Evolutionary conservation across 2,329 filamentous ascomycete species (phyloP), one percentile per base, ranked within the genome.

Genomic region (Chalaropsis ovoidea): DNA sequence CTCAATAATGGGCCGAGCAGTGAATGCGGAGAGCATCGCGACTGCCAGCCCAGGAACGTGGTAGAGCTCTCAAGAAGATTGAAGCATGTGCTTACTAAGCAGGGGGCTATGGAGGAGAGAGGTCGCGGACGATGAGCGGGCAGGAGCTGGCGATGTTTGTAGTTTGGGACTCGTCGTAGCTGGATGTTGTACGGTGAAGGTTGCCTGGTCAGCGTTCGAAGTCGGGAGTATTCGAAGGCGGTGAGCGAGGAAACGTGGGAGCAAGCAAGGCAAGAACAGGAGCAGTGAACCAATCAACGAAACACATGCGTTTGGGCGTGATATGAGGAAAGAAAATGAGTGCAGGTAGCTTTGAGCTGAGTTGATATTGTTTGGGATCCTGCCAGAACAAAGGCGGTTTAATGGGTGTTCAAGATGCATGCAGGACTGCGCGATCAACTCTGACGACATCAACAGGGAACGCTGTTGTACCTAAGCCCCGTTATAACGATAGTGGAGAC

Each of bases 11-110:
- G 92, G 89, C 73, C 90, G 89, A 79, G 94, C 92, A 71, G 89
- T 95, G 78, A 99, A 99, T 74, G 94, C 94, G 77, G 93, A 95
- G 77, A 99, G 87, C 94, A 96, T 96, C 76, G 80, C 80, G 75
- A 72, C 70, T 70, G 72, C 75, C 76, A 78, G 77, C 78, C 75
- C 77, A 69, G 70, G 71, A 45, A 67, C 72, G 72, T 72, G 70
- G 69, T 69, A 67, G 68, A 67, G 69, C 69, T 70, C 66, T 67
- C 68, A 58, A 68, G 66, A 67, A 63, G 71, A 68, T 65, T 52
- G 41, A 19, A 61, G 77, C 61, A 63, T 66, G 27, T 60, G 49
- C 61, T 52, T 39, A n/a, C 19, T 17, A n/a, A 45, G 60, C 60
- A 45, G 22, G 17, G 22, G 3, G 35, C 35, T 10, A 8, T 31